These are phyloP conservation scores for Haplosporangium gracile DNA, from an alignment of 192 early-diverging fungal genomes.

Conservation along the genomic window DNA sequence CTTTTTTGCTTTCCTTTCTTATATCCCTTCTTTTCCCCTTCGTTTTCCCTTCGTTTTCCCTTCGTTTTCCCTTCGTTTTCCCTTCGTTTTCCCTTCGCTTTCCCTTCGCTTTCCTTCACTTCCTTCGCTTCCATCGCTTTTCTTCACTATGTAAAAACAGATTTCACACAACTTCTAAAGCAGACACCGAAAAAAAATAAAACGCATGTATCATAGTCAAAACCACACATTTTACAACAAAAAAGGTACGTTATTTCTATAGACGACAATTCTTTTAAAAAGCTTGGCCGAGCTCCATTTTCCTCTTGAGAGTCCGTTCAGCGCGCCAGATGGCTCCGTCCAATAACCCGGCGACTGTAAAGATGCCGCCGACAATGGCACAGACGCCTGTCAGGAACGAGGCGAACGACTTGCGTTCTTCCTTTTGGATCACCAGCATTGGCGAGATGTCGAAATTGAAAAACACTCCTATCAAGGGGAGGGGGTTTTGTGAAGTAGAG, in stretches of 20 bases:
- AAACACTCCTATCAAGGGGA: slow-evolving; percentile 84
- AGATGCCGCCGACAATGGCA: slow-evolving; percentile 93
- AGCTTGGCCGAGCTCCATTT: slow-evolving; percentile 86
- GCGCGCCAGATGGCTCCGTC: slow-evolving; percentile 88
- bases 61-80: neutral
- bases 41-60: neutral
- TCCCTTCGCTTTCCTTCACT: neutral
- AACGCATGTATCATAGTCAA: neutral
- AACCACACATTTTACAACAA: neutral
- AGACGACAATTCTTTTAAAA: slow-evolving; percentile 30
- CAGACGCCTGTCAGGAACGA: slow-evolving; percentile 91
- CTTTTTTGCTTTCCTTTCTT: neutral
- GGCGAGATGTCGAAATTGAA: slow-evolving; percentile 98
- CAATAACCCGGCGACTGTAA: slow-evolving; percentile 91
- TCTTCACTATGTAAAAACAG: neutral
- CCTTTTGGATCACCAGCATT: slow-evolving; percentile 91
- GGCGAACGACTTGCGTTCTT: slow-evolving; percentile 82
- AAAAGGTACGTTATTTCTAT: neutral
- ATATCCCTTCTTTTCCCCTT: neutral
- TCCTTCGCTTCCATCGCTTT: neutral
- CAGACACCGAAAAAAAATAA: neutral
- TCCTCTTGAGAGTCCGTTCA: slow-evolving; percentile 79
- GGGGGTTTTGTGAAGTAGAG: no score
- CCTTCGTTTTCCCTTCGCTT: neutral
- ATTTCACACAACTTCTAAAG: neutral